These are phyloP conservation scores for Trichophyton schoenleinii DNA, from an alignment of 2,329 filamentous ascomycete genomes.

Conservation along the genomic window DNA sequence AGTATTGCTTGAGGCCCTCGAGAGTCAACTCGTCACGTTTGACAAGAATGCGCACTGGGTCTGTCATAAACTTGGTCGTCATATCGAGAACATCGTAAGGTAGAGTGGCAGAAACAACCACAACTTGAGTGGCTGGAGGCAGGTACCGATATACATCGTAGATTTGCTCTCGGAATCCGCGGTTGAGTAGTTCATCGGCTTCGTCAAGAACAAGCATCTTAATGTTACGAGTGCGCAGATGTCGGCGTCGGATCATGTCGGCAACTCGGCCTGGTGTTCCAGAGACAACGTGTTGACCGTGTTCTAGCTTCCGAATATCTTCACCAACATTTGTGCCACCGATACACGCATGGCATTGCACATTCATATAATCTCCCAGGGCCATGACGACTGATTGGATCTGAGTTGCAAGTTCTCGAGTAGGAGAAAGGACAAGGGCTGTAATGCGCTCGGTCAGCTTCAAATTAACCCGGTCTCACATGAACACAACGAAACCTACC, in stretches of 20 bases:
- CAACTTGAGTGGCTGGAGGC: slow-evolving; percentile 94
- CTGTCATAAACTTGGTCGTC: slow-evolving; percentile 99
- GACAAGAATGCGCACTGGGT: slow-evolving; percentile 96
- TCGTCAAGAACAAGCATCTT: slow-evolving; percentile 99
- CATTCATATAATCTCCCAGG: slow-evolving; percentile 98
- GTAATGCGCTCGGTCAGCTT: slow-evolving; percentile 4
- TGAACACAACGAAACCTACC: slow-evolving; percentile 25
- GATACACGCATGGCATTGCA: slow-evolving; percentile 98
- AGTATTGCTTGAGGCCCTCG: slow-evolving; percentile 99
- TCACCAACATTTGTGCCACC: slow-evolving; percentile 96
- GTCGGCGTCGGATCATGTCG: slow-evolving; percentile 98
- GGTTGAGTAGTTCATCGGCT: slow-evolving; percentile 63
- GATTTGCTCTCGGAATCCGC: slow-evolving; percentile 99
- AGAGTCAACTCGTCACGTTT: slow-evolving; percentile 99
- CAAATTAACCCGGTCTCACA: neutral
- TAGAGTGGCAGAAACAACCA: slow-evolving; percentile 96
- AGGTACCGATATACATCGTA: slow-evolving; percentile 99
- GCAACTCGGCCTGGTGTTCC: slow-evolving; percentile 97
- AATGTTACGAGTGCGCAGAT: slow-evolving; percentile 93
- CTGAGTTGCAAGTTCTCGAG: slow-evolving; percentile 96
- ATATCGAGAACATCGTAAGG: slow-evolving; percentile 98
- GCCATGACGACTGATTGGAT: slow-evolving; percentile 99
- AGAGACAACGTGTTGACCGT: slow-evolving; percentile 93
- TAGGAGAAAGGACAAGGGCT: slow-evolving; percentile 92
- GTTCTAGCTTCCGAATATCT: slow-evolving; percentile 94